phyloP scores from a whole-genome alignment of 148 eudicot genomes.

The Arctostaphylos glauca region DNA sequence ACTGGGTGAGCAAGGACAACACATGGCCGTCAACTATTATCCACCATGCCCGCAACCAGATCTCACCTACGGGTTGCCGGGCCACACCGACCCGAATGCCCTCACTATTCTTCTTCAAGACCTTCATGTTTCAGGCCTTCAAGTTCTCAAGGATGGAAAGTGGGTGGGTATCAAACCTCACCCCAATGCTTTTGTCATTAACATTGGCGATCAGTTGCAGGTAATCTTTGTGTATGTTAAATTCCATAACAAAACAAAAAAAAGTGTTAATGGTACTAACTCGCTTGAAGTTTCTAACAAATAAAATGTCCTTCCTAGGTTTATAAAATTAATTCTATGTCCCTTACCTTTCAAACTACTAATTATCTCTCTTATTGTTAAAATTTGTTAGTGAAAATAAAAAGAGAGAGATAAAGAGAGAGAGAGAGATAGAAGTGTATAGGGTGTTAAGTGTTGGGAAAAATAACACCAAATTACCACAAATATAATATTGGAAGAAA shows the following conservation, averaged over 20 bases:
- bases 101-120: conserved; percentile 92
- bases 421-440: no score
- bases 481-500: no score
- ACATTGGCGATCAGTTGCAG: conserved; percentile 89
- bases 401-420: no score
- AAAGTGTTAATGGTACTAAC: neutral
- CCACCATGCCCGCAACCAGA: conserved; percentile 92
- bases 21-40: conserved; percentile 89
- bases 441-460: no score
- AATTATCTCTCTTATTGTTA: no score
- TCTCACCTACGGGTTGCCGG: conserved; percentile 81
- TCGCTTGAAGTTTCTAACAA: no score
- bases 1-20: conserved; percentile 89
- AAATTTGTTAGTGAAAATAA: no score
- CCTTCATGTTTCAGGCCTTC: conserved; percentile 65
- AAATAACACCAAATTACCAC: no score
- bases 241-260: neutral
- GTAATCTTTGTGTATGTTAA: conserved; percentile 16
- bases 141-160: conserved; percentile 66
- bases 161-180: conserved; percentile 76
- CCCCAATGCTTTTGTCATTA: conserved; percentile 78
- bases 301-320: no score
- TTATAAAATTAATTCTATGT: no score
- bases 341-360: no score
- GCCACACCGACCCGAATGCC: conserved; percentile 89